Percentiles rank a stretch among this genome's conserved stretches.
phyloP scores from a whole-genome alignment of 768 basidiomycete species.

The Podaxis sp. region DNA sequence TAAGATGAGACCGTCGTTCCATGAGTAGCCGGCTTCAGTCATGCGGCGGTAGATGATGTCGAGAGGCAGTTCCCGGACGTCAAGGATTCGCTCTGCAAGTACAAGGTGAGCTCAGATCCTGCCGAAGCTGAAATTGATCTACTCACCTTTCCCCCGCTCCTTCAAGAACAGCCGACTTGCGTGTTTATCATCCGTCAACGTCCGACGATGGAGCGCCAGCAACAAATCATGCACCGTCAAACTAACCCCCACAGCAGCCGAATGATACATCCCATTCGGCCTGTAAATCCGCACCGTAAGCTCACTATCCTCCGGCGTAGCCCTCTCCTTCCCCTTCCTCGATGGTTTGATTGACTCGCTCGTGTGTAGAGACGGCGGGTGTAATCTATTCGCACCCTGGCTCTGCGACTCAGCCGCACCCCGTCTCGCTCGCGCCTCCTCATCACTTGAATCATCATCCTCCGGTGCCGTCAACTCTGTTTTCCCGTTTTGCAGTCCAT shows the following conservation, averaged over 20 bases:
- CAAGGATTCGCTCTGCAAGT: conserved; percentile 74
- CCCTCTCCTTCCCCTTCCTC: conserved; percentile 6
- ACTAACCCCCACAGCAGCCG: conserved; percentile 58
- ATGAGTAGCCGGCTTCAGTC: conserved; percentile 86
- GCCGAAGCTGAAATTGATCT: not conserved
- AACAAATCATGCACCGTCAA: conserved; percentile 71
- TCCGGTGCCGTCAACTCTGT: conserved; percentile 34
- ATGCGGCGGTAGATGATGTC: conserved; percentile 80
- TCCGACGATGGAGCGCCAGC: conserved; percentile 56
- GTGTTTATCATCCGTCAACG: conserved; percentile 45
- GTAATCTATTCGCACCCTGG: not conserved
- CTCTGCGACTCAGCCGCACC: not conserved
- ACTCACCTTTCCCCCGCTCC: conserved; percentile 71
- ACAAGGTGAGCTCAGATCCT: conserved; percentile 1
- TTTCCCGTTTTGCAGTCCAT: conserved; percentile 20
- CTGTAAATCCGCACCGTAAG: conserved; percentile 78
- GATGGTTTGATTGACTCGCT: conserved; percentile 6
- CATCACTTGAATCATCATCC: conserved; percentile 28
- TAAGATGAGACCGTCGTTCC: conserved; percentile 74
- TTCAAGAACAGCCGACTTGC: conserved; percentile 67
- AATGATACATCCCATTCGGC: conserved; percentile 68
- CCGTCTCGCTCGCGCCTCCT: conserved; percentile 20
- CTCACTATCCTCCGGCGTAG: not conserved
- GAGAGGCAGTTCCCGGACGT: conserved; percentile 78
- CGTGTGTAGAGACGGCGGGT: not conserved